phyloP scores from a whole-genome alignment of 2,329 filamentous ascomycete genomes.

The Aaosphaeria pasadenensis region DNA sequence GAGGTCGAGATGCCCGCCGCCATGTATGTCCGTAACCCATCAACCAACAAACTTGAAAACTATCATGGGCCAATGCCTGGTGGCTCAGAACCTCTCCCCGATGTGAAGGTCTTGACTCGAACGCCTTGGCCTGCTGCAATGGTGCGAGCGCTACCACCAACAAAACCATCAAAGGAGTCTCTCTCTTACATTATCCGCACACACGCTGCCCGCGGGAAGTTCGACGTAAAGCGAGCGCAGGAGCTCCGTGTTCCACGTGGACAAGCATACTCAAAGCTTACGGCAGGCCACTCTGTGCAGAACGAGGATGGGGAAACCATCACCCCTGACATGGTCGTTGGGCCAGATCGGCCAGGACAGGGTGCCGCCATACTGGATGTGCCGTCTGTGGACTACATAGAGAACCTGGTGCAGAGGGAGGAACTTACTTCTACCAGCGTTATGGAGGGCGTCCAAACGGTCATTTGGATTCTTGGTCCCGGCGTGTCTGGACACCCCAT shows the following conservation, averaged over 20 bases:
- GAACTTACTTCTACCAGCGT: conserved; percentile 68
- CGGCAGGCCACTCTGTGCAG: conserved; percentile 60
- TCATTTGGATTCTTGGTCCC: conserved; percentile 80
- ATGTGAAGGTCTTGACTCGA: conserved; percentile 70
- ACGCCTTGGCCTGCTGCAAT: conserved; percentile 75
- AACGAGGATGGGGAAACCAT: conserved; percentile 66
- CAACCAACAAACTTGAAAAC: conserved; percentile 61
- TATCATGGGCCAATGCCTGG: conserved; percentile 69
- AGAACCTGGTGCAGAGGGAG: conserved; percentile 63
- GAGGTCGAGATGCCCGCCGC: conserved; percentile 66
- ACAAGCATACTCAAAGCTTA: conserved; percentile 58
- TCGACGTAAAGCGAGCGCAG: conserved; percentile 64
- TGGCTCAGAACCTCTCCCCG: conserved; percentile 48
- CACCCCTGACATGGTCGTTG: conserved; percentile 85
- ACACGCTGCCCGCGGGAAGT: conserved; percentile 75
- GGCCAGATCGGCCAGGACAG: conserved; percentile 60
- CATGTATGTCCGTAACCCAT: conserved; percentile 64
- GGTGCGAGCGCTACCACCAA: conserved; percentile 64
- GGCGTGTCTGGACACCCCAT: conserved; percentile 61
- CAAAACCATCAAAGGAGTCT: conserved; percentile 63
- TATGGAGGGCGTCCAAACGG: conserved; percentile 63
- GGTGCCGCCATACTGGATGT: conserved; percentile 81
- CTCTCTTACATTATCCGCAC: conserved; percentile 85
- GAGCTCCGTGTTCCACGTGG: conserved; percentile 62
- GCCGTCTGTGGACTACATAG: conserved; percentile 67